Percentiles rank a stretch among this genome's conserved stretches.
These are phyloP conservation scores for Petunia secreta DNA, from an alignment of 257 asterid genomes.

Conservation along the genomic window DNA sequence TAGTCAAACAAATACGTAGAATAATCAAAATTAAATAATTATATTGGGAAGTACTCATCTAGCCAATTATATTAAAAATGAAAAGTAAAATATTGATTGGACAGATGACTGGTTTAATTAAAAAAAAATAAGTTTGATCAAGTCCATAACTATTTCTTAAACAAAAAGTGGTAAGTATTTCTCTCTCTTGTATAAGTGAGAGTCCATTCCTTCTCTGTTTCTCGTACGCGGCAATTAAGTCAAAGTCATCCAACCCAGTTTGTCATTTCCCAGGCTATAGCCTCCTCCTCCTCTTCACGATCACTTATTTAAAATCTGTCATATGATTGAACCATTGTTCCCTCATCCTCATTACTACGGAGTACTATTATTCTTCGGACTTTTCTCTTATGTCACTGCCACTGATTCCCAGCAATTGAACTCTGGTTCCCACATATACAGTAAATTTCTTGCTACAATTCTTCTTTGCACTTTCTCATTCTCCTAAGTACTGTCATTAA, in stretches of 20 bases:
- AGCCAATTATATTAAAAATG: no score
- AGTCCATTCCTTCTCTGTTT: background rate
- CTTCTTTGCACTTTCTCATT: background rate
- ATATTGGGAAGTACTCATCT: no score
- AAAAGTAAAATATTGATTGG: no score
- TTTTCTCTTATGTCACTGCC: background rate
- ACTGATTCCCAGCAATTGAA: background rate
- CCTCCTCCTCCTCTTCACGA: background rate
- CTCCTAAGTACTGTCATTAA: background rate
- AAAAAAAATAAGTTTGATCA: no score
- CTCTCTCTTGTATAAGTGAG: background rate
- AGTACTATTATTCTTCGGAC: background rate
- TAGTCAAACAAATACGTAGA: no score
- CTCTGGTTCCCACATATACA: no score
- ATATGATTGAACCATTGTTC: background rate
- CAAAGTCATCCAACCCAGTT: conserved; percentile 15
- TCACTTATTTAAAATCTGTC: background rate
- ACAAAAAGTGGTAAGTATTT: background rate
- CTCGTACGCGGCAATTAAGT: conserved; percentile 6
- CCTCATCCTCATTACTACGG: background rate
- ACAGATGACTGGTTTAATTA: no score
- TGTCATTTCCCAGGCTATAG: background rate
- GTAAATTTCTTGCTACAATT: background rate
- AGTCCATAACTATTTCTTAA: no score
- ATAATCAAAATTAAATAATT: no score